Conservation (phyloP, 345 rosid genomes). For the Alliaria petiolata region DNA sequence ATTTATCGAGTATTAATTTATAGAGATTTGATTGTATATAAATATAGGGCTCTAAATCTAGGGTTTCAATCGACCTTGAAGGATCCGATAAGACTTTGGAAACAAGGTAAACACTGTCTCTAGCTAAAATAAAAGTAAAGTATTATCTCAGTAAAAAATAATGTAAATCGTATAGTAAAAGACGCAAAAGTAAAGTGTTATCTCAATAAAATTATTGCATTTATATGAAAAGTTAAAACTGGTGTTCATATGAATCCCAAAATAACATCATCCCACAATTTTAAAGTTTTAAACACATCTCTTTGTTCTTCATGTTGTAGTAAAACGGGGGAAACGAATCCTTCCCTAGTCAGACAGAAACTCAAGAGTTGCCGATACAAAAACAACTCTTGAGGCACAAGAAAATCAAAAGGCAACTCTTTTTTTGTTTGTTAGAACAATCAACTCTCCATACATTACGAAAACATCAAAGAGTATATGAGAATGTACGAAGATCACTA, state of each 20-base stretch:
- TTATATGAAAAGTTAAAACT: no score
- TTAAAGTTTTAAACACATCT: background rate
- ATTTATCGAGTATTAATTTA: no score
- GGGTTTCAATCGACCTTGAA: background rate
- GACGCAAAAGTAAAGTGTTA: no score
- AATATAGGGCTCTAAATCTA: background rate
- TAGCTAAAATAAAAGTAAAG: background rate
- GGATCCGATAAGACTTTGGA: background rate
- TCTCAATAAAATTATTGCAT: background rate
- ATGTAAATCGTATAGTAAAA: no score
- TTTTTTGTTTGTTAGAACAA: conserved; percentile 18
- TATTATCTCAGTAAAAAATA: no score
- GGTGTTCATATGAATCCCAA: background rate
- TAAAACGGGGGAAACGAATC: background rate
- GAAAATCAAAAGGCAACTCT: conserved; percentile 1
- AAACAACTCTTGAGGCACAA: conserved; percentile 6
- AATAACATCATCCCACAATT: background rate
- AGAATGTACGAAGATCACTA: conserved; percentile 23
- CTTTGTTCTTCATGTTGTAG: conserved; percentile 10
- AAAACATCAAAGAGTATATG: background rate
- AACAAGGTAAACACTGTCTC: background rate
- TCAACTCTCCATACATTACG: conserved; percentile 17
- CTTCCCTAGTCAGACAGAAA: conserved; percentile 19
- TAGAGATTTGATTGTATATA: no score
- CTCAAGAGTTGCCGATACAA: background rate